Evolutionary conservation across 163 green algal genomes (phyloP).

Genomic region (Scenedesmus sp.): DNA sequence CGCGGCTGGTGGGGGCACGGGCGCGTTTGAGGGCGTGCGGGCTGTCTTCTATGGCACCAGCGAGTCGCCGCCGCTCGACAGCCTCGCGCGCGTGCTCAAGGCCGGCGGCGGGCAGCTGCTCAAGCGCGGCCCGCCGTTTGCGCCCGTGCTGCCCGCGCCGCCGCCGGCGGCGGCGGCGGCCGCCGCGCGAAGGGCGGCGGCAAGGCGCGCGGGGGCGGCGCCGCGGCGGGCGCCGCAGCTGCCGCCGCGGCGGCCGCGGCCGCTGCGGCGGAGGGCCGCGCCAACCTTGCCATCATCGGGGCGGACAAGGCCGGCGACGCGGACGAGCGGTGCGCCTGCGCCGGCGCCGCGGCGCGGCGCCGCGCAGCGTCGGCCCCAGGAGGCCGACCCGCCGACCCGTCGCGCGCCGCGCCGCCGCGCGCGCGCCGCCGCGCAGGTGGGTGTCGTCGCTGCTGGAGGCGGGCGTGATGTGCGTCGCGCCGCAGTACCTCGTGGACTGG

Average conservation of each 20-base stretch:
- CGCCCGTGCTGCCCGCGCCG: neutral
- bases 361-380: too few species aligned
- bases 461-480: conserved; percentile 31
- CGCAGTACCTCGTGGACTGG: conserved; percentile 54
- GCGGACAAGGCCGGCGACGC: conserved; percentile 13
- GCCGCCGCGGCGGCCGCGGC: neutral
- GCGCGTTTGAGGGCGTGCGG: conserved; percentile 36
- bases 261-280: neutral
- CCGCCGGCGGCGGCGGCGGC: conserved; percentile 4
- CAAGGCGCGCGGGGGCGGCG: neutral
- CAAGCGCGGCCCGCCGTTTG: conserved; percentile 6
- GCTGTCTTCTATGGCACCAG: conserved; percentile 42
- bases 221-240: neutral
- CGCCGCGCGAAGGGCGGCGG: conserved; percentile 13
- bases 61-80: conserved; percentile 30
- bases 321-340: conserved; percentile 17
- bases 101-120: conserved; percentile 46
- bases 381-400: too few species aligned
- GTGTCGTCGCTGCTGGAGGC: conserved; percentile 16
- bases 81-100: conserved; percentile 41
- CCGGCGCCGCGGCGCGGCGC: too few species aligned
- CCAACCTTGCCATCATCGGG: conserved; percentile 20
- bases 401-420: too few species aligned
- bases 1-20: neutral
- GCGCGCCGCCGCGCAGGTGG: conserved; percentile 50